Conservation (phyloP, 257 asterid genomes). For the Przewalskia tangutica region DNA sequence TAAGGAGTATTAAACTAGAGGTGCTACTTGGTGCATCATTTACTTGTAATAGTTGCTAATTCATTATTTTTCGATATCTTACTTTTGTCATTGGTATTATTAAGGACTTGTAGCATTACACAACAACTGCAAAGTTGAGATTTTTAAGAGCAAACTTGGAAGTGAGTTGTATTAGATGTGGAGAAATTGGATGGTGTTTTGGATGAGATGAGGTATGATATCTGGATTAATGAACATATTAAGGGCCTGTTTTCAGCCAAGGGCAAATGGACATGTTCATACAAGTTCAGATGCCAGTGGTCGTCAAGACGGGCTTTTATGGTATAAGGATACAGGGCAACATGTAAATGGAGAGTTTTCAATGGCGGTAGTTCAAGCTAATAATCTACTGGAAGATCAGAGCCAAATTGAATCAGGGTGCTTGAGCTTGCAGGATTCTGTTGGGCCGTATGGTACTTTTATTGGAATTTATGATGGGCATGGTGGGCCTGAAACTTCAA, state of each 20-base stretch:
- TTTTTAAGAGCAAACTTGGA: not conserved
- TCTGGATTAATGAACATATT: constrained; percentile 49
- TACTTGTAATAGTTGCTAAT: not conserved
- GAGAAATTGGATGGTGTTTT: constrained; percentile 41
- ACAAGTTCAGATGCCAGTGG: constrained; percentile 44
- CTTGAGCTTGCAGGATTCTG: constrained; percentile 40
- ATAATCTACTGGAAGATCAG: constrained; percentile 65
- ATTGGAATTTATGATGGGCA: constrained; percentile 73
- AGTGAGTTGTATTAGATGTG: constrained; percentile 26
- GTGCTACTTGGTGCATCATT: not conserved
- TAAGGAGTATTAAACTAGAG: not conserved
- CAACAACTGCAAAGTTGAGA: not conserved
- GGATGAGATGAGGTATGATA: constrained; percentile 79
- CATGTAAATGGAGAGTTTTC: constrained; percentile 65
- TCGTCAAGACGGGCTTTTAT: constrained; percentile 56
- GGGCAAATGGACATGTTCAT: constrained; percentile 32
- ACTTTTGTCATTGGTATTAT: not conserved
- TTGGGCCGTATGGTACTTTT: constrained; percentile 60
- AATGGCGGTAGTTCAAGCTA: constrained; percentile 80
- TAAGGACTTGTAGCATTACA: not conserved
- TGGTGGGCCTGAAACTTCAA: constrained; percentile 65
- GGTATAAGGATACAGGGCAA: constrained; percentile 68
- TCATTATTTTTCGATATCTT: not conserved
- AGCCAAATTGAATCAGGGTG: constrained; percentile 63
- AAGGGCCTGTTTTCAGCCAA: constrained; percentile 60